Percentiles rank a stretch among this genome's conserved stretches.
Conservation (phyloP, 257 asterid species). For the Nicotiana benthamiana region DNA sequence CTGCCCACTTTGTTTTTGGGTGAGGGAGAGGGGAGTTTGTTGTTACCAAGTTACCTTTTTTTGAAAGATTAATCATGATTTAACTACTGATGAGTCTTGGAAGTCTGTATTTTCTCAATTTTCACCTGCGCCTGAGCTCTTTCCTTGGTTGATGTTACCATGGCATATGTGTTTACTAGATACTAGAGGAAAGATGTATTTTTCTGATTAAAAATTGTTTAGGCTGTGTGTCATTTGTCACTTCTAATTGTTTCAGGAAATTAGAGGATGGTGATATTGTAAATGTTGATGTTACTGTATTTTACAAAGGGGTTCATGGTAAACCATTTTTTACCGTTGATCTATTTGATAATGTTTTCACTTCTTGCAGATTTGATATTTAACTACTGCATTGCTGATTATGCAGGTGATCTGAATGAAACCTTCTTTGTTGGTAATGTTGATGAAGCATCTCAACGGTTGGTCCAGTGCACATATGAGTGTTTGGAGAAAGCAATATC, state of each 20-base stretch:
- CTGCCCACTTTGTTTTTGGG: neutral
- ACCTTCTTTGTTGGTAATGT: constrained; percentile 94
- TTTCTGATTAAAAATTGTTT: neutral
- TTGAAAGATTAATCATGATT: neutral
- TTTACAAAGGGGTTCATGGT: constrained; percentile 94
- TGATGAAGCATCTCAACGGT: constrained; percentile 71
- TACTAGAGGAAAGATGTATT: neutral
- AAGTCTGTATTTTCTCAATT: neutral
- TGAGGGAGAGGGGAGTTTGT: neutral
- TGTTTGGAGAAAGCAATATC: constrained; percentile 94
- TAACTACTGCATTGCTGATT: constrained; percentile 9
- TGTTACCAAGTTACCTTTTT: neutral
- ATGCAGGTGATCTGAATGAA: constrained; percentile 89
- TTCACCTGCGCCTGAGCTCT: neutral
- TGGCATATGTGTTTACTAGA: neutral
- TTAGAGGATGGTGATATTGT: constrained; percentile 97
- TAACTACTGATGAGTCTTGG: neutral
- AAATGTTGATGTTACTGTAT: constrained; percentile 83
- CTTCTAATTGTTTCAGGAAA: constrained; percentile 46
- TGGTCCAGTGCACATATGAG: constrained; percentile 89
- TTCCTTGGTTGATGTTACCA: neutral
- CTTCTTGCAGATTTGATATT: neutral
- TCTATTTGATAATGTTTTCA: neutral
- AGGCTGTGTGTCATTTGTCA: neutral
- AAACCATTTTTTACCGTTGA: neutral